Evolutionary conservation across 495 filamentous ascomycete species (phyloP).

Genomic region (Pseudevernia furfuracea): DNA sequence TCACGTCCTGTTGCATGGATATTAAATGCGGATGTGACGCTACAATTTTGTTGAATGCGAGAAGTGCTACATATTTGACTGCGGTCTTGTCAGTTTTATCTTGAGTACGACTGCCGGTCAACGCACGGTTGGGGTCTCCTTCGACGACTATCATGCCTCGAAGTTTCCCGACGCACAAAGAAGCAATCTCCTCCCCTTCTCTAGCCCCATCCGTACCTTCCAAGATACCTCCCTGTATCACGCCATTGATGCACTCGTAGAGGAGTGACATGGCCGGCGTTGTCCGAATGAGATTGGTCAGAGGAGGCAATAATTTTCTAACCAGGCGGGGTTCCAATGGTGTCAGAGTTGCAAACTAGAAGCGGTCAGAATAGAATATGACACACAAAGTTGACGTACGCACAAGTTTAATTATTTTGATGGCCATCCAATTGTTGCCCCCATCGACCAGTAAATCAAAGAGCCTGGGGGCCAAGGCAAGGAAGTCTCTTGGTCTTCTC

Average conservation of each 20-base stretch:
- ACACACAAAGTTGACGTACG: slow-evolving; percentile 24
- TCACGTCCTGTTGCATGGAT: slow-evolving; percentile 85
- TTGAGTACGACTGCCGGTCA: background rate
- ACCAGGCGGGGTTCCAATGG: slow-evolving; percentile 86
- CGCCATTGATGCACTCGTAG: slow-evolving; percentile 97
- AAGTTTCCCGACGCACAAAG: slow-evolving; percentile 84
- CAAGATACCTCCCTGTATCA: slow-evolving; percentile 91
- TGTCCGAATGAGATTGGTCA: slow-evolving; percentile 86
- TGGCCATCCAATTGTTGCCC: slow-evolving; percentile 99
- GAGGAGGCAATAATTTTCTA: slow-evolving; percentile 86
- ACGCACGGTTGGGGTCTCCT: slow-evolving; percentile 81
- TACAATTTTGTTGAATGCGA: slow-evolving; percentile 94
- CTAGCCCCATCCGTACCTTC: slow-evolving; percentile 65
- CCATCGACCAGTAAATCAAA: slow-evolving; percentile 89
- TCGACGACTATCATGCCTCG: slow-evolving; percentile 89
- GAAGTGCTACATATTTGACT: slow-evolving; percentile 96
- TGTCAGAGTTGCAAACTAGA: slow-evolving; percentile 86
- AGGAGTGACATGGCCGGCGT: slow-evolving; percentile 93
- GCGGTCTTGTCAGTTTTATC: slow-evolving; percentile 12
- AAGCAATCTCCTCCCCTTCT: slow-evolving; percentile 87
- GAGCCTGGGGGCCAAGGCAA: slow-evolving; percentile 81
- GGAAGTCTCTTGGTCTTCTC: slow-evolving; percentile 86
- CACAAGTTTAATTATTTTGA: slow-evolving; percentile 96
- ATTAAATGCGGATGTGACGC: slow-evolving; percentile 78
- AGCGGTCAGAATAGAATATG: slow-evolving; percentile 8